Evolutionary conservation across 495 filamentous ascomycete genomes (phyloP).

Genomic region (Neurospora tetraspora): DNA sequence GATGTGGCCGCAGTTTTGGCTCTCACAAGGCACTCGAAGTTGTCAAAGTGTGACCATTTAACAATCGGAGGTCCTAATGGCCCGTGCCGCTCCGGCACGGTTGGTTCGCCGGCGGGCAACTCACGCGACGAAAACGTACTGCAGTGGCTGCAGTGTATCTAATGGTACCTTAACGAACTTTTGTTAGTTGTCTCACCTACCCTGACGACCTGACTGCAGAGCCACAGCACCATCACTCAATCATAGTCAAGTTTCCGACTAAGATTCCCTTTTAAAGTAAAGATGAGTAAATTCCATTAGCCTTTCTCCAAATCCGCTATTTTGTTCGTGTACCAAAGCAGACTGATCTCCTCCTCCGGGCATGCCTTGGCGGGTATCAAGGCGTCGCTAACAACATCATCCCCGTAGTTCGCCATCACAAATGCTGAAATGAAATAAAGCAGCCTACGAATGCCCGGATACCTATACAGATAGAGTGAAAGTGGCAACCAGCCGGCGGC

Average conservation of each 20-base stretch:
- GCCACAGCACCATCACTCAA: neutral
- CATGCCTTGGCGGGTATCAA: neutral
- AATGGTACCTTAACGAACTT: neutral
- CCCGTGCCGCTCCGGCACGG: neutral
- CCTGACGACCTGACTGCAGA: neutral
- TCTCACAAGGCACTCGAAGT: neutral
- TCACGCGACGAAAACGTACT: neutral
- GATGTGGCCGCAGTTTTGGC: neutral
- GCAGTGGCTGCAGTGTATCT: neutral
- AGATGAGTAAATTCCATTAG: neutral
- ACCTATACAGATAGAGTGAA: neutral
- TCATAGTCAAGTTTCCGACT: neutral
- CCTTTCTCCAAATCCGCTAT: neutral
- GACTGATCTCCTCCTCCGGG: neutral
- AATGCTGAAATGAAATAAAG: neutral
- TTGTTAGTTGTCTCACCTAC: neutral
- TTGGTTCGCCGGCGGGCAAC: neutral
- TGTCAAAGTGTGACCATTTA: neutral
- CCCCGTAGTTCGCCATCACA: neutral
- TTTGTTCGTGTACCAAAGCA: neutral
- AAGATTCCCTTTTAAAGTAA: neutral
- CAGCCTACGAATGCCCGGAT: neutral
- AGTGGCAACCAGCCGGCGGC: neutral
- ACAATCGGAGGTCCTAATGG: neutral
- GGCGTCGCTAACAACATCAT: neutral